Evolutionary conservation across 495 filamentous ascomycete genomes (phyloP).

Genomic region (Penicillium subrubescens): DNA sequence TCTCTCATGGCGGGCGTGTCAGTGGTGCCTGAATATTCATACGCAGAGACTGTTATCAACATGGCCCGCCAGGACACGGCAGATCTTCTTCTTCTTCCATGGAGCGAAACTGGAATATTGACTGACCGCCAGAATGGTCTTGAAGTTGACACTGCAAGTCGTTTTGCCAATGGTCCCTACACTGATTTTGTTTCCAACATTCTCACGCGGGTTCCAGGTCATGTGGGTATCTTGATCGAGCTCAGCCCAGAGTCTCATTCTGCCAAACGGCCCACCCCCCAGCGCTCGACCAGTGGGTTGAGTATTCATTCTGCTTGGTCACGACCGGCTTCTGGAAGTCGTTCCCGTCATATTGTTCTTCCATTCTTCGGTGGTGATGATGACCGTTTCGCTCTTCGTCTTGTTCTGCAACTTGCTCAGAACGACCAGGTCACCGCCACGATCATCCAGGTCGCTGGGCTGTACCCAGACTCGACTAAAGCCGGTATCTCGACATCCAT

Average conservation of each 20-base stretch:
- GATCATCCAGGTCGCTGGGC: constrained; percentile 30
- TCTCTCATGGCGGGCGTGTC: constrained; percentile 79
- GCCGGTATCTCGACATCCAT: constrained; percentile 2
- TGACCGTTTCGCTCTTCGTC: constrained; percentile 76
- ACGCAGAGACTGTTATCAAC: constrained; percentile 71
- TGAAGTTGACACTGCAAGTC: constrained; percentile 27
- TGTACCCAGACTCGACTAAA: constrained; percentile 1
- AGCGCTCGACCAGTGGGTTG: constrained; percentile 56
- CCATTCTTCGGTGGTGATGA: constrained; percentile 86
- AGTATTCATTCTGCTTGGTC: constrained; percentile 57
- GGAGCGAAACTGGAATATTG: constrained; percentile 81
- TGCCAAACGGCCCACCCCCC: constrained; percentile 37
- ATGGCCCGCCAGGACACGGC: constrained; percentile 68
- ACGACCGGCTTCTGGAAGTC: constrained; percentile 50
- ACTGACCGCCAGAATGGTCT: constrained; percentile 55
- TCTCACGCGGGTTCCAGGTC: constrained; percentile 61
- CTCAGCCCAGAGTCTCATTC: constrained; percentile 43
- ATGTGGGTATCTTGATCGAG: constrained; percentile 82
- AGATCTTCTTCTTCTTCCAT: constrained; percentile 86
- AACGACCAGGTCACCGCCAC: constrained; percentile 66
- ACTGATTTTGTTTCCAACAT: constrained; percentile 67
- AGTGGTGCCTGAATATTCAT: constrained; percentile 74
- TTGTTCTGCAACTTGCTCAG: constrained; percentile 78
- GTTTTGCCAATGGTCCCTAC: constrained; percentile 50
- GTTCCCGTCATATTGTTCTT: constrained; percentile 82